Conservation (phyloP, 306 rosid species). For the Fragaria iinumae region DNA sequence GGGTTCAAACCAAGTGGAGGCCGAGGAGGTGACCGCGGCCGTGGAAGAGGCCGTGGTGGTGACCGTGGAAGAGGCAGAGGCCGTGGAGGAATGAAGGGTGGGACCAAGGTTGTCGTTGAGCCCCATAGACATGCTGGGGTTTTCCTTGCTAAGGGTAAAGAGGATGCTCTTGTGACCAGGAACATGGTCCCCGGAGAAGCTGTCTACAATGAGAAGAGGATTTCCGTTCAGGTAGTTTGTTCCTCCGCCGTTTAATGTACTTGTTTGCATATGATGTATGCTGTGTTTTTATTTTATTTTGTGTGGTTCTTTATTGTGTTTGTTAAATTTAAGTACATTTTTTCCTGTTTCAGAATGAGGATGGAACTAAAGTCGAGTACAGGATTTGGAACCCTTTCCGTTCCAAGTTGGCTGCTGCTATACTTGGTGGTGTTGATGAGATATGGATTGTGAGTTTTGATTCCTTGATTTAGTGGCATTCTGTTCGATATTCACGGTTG, state of each 20-base stretch:
- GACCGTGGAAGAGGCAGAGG: constrained; percentile 22
- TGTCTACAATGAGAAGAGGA: constrained; percentile 83
- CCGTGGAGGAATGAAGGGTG: constrained; percentile 51
- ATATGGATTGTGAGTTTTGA: constrained; percentile 60
- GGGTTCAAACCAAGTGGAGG: constrained; percentile 21
- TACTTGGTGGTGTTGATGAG: constrained; percentile 87
- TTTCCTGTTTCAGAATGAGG: constrained; percentile 55
- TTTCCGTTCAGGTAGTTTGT: constrained; percentile 68
- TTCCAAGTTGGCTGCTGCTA: constrained; percentile 88
- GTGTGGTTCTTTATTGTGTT: not conserved
- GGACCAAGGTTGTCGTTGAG: constrained; percentile 43
- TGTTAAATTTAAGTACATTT: not conserved
- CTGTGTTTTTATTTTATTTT: not conserved
- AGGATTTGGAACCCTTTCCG: constrained; percentile 95
- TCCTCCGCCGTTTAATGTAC: not conserved
- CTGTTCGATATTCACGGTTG: not conserved
- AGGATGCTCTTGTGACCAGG: constrained; percentile 90
- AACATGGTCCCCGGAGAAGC: constrained; percentile 89
- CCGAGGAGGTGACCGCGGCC: constrained; percentile 28
- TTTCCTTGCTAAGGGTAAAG: constrained; percentile 85
- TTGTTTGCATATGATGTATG: not conserved
- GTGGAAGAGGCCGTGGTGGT: constrained; percentile 21
- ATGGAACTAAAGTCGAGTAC: constrained; percentile 74
- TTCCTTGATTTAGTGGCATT: not conserved
- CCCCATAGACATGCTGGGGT: constrained; percentile 79